phyloP scores from a whole-genome alignment of 495 filamentous ascomycete species.

The Friedmanniomyces endolithicus region DNA sequence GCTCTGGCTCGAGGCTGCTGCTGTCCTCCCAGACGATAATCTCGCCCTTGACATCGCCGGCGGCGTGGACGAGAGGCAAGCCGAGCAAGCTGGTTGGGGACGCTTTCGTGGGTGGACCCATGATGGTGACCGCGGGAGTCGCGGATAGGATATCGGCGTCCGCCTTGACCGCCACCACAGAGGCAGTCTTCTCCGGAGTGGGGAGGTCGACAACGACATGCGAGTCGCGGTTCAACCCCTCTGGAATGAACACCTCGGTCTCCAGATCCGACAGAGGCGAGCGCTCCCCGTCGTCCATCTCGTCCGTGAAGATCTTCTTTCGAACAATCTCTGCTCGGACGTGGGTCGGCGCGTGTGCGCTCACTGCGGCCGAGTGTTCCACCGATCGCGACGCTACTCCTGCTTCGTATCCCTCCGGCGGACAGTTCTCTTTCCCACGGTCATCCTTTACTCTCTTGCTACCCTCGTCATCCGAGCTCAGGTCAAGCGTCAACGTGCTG shows the following conservation, averaged over 20 bases:
- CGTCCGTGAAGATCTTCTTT: slow-evolving; percentile 8
- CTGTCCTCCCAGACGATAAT: slow-evolving; percentile 17
- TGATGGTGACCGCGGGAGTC: background rate
- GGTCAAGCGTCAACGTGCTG: slow-evolving; percentile 72
- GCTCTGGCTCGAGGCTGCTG: background rate
- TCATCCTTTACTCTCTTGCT: slow-evolving; percentile 40
- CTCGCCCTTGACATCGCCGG: slow-evolving; percentile 10
- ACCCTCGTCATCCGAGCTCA: slow-evolving; percentile 47
- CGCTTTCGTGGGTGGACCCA: background rate
- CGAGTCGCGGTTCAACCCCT: slow-evolving; percentile 16
- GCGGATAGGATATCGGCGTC: slow-evolving; percentile 6
- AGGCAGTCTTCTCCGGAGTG: slow-evolving; percentile 4
- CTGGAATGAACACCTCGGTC: slow-evolving; percentile 19
- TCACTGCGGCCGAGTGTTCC: background rate
- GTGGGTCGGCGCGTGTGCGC: background rate
- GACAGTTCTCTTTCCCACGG: slow-evolving; percentile 85
- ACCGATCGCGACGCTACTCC: slow-evolving; percentile 1
- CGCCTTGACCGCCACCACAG: background rate
- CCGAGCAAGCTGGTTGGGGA: background rate
- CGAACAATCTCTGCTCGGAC: slow-evolving; percentile 8
- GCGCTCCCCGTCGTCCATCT: slow-evolving; percentile 17
- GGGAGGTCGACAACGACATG: slow-evolving; percentile 8
- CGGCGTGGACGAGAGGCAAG: background rate
- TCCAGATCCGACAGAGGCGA: slow-evolving; percentile 18
- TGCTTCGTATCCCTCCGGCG: slow-evolving; percentile 41